Evolutionary conservation across 208 protist species (phyloP).

Genomic region (Porcisia hertigi): DNA sequence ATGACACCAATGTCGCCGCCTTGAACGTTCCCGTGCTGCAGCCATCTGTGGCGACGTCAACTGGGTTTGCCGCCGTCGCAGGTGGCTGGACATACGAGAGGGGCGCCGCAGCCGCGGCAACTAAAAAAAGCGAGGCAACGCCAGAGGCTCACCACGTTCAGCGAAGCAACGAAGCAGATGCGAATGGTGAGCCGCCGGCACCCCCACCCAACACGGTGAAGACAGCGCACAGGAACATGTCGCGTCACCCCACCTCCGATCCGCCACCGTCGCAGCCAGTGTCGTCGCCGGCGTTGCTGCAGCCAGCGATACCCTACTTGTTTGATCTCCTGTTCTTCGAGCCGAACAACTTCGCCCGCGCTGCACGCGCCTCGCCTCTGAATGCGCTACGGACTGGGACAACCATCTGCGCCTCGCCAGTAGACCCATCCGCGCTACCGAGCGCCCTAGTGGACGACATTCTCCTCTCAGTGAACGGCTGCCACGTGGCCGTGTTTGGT

Average conservation of each 20-base stretch:
- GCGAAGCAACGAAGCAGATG: neutral
- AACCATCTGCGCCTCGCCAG: constrained; percentile 9
- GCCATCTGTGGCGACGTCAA: constrained; percentile 35
- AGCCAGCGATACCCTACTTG: constrained; percentile 7
- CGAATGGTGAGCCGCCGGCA: neutral
- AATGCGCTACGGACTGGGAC: neutral
- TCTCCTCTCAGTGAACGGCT: constrained; percentile 14
- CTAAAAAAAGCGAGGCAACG: neutral
- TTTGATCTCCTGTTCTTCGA: constrained; percentile 34
- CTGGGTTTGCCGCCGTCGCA: constrained; percentile 30
- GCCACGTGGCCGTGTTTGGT: constrained; percentile 28
- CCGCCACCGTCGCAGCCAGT: neutral
- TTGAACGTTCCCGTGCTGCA: constrained; percentile 28
- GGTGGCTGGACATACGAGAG: constrained; percentile 30
- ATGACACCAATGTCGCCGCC: constrained; percentile 22
- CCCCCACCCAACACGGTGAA: neutral
- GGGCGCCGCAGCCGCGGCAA: neutral
- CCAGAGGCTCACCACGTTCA: neutral
- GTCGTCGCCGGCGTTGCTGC: neutral
- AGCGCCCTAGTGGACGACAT: constrained; percentile 16
- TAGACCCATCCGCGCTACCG: constrained; percentile 11
- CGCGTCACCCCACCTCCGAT: neutral
- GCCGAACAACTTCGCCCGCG: neutral
- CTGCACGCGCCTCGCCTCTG: neutral
- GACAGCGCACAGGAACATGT: neutral